Base-by-base conservation (phyloP, 331 rosid genomes). In the Arachis monticola region DNA sequence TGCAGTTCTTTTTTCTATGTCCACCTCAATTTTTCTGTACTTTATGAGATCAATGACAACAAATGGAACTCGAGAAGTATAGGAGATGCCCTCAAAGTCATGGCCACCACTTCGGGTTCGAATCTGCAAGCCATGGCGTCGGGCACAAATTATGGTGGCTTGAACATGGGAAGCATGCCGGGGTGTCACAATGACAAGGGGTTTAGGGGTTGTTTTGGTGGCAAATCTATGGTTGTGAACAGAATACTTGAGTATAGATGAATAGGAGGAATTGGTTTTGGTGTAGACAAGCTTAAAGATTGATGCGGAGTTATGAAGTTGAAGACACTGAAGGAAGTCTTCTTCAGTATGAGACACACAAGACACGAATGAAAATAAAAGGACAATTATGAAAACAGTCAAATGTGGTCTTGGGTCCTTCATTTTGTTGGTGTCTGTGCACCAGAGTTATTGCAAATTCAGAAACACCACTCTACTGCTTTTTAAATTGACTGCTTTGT, bases 71-170 rank as follows among this genome's bases (percentile, higher is more conserved):
- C 71, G 1, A 3, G 88, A 69, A 6, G 79, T 81, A 9, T 84
- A 87, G 1, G 87, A 87, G 17, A 76, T 81, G n/a, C 91, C 91
- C 84, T 87, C 87, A 0, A 77, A 84, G 22, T 87, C 91, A 8
- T 84, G 91, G 50, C 91, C 88, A 0, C 88, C 89, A 2, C 88
- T 84, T 22, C 89, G 74, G 10, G 65, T 83, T 55, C 87, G 70
- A 10, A 84, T 27, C 64, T 87, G 83, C 27, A 77, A 0, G 48
- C 72, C 79, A 10, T 82, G 81, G 47, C 48, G 42, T 9, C 53
- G 84, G 42, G 88, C 75, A 55, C 88, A 87, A 0, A 40, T 8
- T 32, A 87, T 60, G 11, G 83, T 41, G 3, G 84, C 79, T 69
- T 82, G 91, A 31, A 87, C 76, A 1, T 86, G 87, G 56, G 77